phyloP scores from a whole-genome alignment of 2,329 filamentous ascomycete genomes.

The Ceratocystis cubensis region DNA sequence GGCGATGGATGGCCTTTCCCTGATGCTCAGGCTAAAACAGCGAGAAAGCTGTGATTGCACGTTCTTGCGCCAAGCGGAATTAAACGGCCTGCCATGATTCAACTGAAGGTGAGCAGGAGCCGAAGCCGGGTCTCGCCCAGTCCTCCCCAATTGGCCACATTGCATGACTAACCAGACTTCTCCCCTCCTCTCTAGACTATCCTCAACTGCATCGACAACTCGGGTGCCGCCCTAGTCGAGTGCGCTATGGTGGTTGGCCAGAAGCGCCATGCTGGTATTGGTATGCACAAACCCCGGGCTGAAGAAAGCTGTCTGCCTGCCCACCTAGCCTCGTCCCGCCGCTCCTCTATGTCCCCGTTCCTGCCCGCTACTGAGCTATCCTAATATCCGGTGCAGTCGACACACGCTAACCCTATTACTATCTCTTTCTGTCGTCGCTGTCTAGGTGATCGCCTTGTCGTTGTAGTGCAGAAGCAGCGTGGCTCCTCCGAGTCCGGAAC shows the following conservation, averaged over 20 bases:
- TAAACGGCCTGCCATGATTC: conserved; percentile 58
- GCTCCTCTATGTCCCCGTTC: background rate
- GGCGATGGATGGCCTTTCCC: conserved; percentile 5
- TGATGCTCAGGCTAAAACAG: background rate
- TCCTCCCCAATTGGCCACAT: background rate
- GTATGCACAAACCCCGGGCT: conserved; percentile 36
- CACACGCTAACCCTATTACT: background rate
- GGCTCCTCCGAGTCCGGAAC: conserved; percentile 59
- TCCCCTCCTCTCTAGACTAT: conserved; percentile 52
- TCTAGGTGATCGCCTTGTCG: conserved; percentile 87
- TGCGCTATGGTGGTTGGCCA: conserved; percentile 87
- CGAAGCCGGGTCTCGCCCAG: background rate
- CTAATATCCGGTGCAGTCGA: background rate
- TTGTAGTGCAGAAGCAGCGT: conserved; percentile 85
- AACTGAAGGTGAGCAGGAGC: conserved; percentile 56
- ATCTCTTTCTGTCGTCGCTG: background rate
- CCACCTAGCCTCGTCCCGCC: conserved; percentile 1
- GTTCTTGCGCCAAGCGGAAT: conserved; percentile 1
- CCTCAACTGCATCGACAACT: conserved; percentile 99
- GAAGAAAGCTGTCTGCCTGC: conserved; percentile 11
- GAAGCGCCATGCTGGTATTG: conserved; percentile 77
- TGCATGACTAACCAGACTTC: background rate
- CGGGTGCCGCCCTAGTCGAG: conserved; percentile 91
- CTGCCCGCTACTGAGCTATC: background rate
- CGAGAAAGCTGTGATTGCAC: background rate